Evolutionary conservation across 2,329 filamentous ascomycete species (phyloP), one percentile per base, ranked within the genome.

Genomic region (Zopfia rhizophila): DNA sequence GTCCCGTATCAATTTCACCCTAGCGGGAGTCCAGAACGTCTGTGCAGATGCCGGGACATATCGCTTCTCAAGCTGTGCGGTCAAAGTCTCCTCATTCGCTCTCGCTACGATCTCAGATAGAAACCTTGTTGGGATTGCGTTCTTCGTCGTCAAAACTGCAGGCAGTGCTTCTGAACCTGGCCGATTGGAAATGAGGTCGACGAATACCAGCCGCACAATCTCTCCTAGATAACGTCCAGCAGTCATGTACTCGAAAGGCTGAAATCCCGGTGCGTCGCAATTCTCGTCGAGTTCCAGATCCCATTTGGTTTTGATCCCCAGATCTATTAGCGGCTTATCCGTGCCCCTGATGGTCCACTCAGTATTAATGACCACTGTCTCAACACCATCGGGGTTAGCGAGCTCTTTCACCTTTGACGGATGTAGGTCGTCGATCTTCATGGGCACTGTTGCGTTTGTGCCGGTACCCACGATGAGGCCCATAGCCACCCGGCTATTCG

Each of bases 221-320:
- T 92, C 89, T 38, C 89, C 89, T 3, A 92, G 78, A 64, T 92
- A 92, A 28, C 89, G 79, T 2, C 89, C 89, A 3, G 88, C 83
- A 1, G 88, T 91, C 87, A 93, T 90, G 71, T 92, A 93, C 65
- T 94, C 90, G 14, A 93, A 82, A 0, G 89, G 89, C 55, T 93
- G 89, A 58, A 93, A 91, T 0, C 89, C 89, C 0, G 89, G 87
- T 5, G 76, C 77, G 58, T 90, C 86, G 57, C 86, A 87, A 32
- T 84, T 81, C 4, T 72, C 71, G 57, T 91, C 88, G 5, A 94
- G 78, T 47, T 79, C 73, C 7, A 76, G 72, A 60, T 94, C 90
- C 89, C 89, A 93, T 24, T 73, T 74, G 7, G 82, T 91, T 38
- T 90, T 82, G 35, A 92, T 78, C 1, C 77, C 75, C 14, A 86